Evolutionary conservation across 164 flowering plant species (phyloP).

Genomic region (Vitis rotundifolia): DNA sequence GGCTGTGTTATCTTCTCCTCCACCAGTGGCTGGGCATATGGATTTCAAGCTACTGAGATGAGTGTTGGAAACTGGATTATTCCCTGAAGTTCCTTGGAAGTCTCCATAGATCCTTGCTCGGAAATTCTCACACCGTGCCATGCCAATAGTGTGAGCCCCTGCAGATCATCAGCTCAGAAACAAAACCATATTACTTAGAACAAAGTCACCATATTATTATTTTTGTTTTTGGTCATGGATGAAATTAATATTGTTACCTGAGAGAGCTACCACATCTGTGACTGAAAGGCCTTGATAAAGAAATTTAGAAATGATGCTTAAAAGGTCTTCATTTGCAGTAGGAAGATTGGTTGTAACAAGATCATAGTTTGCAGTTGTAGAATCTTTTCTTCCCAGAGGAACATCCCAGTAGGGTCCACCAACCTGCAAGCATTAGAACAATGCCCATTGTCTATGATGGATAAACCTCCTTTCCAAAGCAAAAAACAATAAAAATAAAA

Average conservation of each 20-base stretch:
- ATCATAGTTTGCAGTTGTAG: conserved; percentile 57
- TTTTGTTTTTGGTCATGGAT: no score
- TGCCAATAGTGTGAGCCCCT: conserved; percentile 94
- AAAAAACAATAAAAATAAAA: neutral
- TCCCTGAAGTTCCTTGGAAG: conserved; percentile 40
- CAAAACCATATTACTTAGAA: no score
- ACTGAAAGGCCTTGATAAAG: conserved; percentile 77
- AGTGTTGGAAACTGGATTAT: conserved; percentile 32
- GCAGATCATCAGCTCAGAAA: conserved; percentile 1
- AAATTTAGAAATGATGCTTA: conserved; percentile 64
- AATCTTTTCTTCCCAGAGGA: conserved; percentile 86
- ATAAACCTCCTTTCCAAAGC: neutral
- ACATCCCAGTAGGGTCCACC: conserved; percentile 98
- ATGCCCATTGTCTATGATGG: no score
- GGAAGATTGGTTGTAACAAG: conserved; percentile 63
- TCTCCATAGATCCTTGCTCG: conserved; percentile 78
- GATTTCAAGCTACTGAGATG: conserved; percentile 53
- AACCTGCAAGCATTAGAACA: conserved; percentile 42
- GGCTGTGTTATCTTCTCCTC: conserved; percentile 52
- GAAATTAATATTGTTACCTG: conserved; percentile 41
- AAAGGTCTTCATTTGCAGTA: conserved; percentile 49
- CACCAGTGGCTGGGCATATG: conserved; percentile 54
- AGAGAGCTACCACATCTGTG: conserved; percentile 89
- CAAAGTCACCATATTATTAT: no score
- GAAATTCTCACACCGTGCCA: conserved; percentile 79